phyloP scores from a whole-genome alignment of 305 asterid species.

The Fraxinus xanthoxyloides region DNA sequence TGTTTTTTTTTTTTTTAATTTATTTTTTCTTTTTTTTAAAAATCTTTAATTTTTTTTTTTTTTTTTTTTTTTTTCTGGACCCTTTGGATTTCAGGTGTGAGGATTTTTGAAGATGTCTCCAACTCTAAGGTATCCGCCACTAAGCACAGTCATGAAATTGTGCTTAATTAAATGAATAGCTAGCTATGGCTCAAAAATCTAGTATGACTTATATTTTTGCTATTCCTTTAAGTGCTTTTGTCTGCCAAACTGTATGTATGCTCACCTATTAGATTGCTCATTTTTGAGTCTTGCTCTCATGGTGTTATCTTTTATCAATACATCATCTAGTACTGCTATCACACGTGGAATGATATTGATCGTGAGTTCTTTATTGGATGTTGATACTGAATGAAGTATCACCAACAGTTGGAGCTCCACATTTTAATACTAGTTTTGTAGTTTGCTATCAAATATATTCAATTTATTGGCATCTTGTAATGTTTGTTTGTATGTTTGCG shows the following conservation, averaged over 20 bases:
- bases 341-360: background rate
- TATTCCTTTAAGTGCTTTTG: background rate
- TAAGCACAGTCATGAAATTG: conserved; percentile 14
- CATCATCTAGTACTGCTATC: background rate
- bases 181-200: background rate
- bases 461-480: background rate
- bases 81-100: conserved; percentile 69
- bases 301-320: background rate
- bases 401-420: background rate
- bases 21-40: no score
- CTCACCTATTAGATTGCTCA: background rate
- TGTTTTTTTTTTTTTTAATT: no score
- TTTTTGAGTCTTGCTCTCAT: background rate
- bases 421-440: background rate
- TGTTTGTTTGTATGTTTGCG: conserved; percentile 1
- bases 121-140: conserved; percentile 59
- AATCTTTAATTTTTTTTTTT: no score
- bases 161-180: conserved; percentile 13
- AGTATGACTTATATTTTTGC: conserved; percentile 5
- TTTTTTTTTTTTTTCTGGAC: conserved; percentile 25
- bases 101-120: conserved; percentile 88
- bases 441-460: background rate
- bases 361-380: background rate
- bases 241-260: background rate
- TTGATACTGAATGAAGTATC: background rate